Conservation (phyloP, 2,329 filamentous ascomycete species). For the Passalora sequoiae region DNA sequence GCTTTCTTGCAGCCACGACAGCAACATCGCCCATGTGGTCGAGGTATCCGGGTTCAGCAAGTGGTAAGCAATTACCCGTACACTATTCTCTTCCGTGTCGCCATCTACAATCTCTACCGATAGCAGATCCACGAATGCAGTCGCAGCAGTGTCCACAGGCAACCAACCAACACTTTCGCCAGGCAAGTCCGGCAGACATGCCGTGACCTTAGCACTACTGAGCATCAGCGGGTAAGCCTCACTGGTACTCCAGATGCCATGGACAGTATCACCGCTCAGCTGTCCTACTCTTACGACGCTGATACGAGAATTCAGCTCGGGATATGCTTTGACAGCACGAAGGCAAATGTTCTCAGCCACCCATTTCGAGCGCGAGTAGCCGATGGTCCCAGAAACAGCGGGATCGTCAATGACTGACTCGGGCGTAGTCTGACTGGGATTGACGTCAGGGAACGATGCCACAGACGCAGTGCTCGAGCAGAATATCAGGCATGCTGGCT, state of each 20-base stretch:
- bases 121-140: conserved; percentile 38
- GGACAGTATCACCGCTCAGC: conserved; percentile 41
- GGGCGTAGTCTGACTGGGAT: conserved; percentile 34
- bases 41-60: conserved; percentile 44
- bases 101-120: conserved; percentile 14
- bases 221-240: conserved; percentile 50
- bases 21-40: conserved; percentile 44
- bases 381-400: conserved; percentile 43
- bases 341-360: conserved; percentile 53
- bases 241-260: conserved; percentile 46
- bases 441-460: conserved; percentile 36
- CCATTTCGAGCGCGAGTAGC: conserved; percentile 56
- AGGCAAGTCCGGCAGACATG: conserved; percentile 39
- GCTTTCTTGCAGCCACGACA: conserved; percentile 41
- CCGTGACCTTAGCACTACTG: conserved; percentile 36
- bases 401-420: conserved; percentile 43
- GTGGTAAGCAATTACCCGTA: conserved; percentile 40
- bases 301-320: conserved; percentile 34
- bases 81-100: conserved; percentile 22
- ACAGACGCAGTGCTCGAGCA: conserved; percentile 45
- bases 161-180: conserved; percentile 42
- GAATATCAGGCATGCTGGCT: conserved; percentile 40
- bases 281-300: conserved; percentile 47
- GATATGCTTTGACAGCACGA: conserved; percentile 30
- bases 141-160: conserved; percentile 44